These are phyloP conservation scores for Niebla homalea DNA, from an alignment of 495 filamentous ascomycete species.

Conservation along the genomic window DNA sequence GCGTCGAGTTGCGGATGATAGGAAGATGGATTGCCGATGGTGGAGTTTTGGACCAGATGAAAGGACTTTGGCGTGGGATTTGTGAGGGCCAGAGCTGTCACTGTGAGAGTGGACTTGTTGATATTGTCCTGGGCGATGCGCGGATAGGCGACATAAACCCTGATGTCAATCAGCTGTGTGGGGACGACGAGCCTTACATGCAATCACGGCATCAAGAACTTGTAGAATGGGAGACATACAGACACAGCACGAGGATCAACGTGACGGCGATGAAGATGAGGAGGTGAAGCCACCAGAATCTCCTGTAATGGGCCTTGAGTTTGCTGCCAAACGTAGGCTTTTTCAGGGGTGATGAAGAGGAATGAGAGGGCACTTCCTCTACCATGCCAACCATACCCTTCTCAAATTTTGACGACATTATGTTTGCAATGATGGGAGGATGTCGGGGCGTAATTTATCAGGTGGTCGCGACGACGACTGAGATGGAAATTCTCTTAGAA, in stretches of 20 bases:
- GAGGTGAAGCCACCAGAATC: conserved; percentile 64
- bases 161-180: conserved; percentile 20
- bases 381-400: not conserved
- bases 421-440: too few species aligned
- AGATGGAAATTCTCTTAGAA: too few species aligned
- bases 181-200: not conserved
- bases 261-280: conserved; percentile 42
- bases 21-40: conserved; percentile 31
- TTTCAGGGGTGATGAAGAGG: not conserved
- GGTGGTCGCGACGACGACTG: too few species aligned
- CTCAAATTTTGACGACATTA: too few species aligned
- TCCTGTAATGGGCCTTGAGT: conserved; percentile 35
- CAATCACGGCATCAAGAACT: not conserved
- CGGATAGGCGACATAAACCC: conserved; percentile 60
- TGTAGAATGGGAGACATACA: conserved; percentile 41
- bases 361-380: conserved; percentile 3
- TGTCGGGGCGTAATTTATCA: too few species aligned
- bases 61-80: conserved; percentile 45
- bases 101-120: conserved; percentile 46
- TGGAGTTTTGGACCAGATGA: conserved; percentile 37
- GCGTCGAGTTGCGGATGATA: conserved; percentile 43
- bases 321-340: conserved; percentile 26
- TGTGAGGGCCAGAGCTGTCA: conserved; percentile 44
- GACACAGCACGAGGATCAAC: conserved; percentile 45
- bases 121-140: conserved; percentile 57